Evolutionary conservation across 192 early-diverging fungal genomes (phyloP), one percentile per base, ranked within the genome.

Genomic region (Rhizoclosmatium globosum): DNA sequence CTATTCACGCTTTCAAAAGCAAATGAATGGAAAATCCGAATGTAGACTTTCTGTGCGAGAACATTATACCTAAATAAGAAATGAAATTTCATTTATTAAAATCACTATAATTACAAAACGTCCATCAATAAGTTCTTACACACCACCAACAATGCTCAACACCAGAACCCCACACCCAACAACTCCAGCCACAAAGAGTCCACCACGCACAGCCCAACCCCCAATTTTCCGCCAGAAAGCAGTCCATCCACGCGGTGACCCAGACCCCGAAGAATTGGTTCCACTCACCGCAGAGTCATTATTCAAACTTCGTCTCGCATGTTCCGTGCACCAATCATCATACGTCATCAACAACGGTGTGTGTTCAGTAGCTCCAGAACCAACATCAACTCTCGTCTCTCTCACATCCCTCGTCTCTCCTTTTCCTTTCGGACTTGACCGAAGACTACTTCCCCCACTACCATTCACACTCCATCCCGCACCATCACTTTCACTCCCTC

Each of bases 321-420:
- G 72, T 45, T 74, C 72, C 6, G 11, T 1, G 38, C 57, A 60
- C 72, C 72, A 74, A 44, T 74, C 59, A n/a, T 74, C 72, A 47
- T 74, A 74, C 2, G 72, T 62, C 72, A 74, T 74, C 38, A 74
- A 59, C 43, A 74, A 43, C 11, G 59, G 59, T 9, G 57, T 60
- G 6, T 58, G 72, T 23, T 74, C 72, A 47, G n/a, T 62, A 21
- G 17, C 2, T 41, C 31, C 50, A n/a, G 53, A 13, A 64, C 31
- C 62, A 19, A 47, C 47, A 46, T 19, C 15, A 1, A 47, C 66
- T 64, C 7, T 11, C 1, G 50, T 53, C 1, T 7, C 6, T 31
- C 31, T 31, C 31, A 31, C 31, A 0, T 31, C 31, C 31, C 31
- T 31, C 31, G 31, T 31, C 31, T 31, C 31, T 31, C 31, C 31